Percentiles rank a stretch among this genome's conserved stretches.
These are phyloP conservation scores for Spiromyces aspiralis DNA, from an alignment of 371 early-diverging fungal genomes.

Conservation along the genomic window DNA sequence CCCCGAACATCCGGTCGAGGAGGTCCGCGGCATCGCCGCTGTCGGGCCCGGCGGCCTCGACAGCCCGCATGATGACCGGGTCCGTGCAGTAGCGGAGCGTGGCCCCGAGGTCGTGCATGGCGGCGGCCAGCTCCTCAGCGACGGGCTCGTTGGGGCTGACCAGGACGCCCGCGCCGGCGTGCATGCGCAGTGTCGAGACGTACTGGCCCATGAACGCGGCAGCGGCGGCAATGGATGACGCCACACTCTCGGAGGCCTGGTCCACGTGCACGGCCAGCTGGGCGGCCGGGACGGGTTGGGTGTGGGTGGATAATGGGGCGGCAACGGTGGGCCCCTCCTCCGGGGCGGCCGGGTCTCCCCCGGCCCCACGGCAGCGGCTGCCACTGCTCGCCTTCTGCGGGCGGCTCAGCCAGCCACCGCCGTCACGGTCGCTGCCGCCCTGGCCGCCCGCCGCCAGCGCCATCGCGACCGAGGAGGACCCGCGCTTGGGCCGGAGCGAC, in stretches of 20 bases:
- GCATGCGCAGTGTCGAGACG: not conserved
- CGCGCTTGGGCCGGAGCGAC: not conserved
- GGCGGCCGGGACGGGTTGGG: not conserved
- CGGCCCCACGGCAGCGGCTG: not conserved
- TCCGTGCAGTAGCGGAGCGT: not conserved
- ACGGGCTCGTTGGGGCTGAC: not conserved
- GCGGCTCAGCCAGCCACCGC: not conserved
- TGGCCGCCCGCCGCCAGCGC: not conserved
- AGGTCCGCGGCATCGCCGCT: not conserved
- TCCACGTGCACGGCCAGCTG: not conserved
- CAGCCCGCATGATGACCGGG: not conserved
- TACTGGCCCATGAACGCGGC: not conserved
- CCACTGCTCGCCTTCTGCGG: not conserved
- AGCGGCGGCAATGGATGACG: not conserved
- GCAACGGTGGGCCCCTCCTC: not conserved
- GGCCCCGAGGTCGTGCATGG: not conserved
- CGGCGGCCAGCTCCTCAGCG: not conserved
- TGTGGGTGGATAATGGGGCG: not conserved
- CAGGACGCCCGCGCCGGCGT: not conserved
- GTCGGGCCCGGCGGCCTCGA: not conserved
- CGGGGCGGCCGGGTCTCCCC: not conserved
- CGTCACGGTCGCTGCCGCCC: not conserved
- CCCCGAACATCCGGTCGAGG: not conserved
- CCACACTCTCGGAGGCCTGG: not conserved
- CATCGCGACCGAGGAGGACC: not conserved